A percentile compares a stretch with the other conserved stretches of the same genome.
Conservation (phyloP, 306 rosid genomes). For the Quercus engelmannii region DNA sequence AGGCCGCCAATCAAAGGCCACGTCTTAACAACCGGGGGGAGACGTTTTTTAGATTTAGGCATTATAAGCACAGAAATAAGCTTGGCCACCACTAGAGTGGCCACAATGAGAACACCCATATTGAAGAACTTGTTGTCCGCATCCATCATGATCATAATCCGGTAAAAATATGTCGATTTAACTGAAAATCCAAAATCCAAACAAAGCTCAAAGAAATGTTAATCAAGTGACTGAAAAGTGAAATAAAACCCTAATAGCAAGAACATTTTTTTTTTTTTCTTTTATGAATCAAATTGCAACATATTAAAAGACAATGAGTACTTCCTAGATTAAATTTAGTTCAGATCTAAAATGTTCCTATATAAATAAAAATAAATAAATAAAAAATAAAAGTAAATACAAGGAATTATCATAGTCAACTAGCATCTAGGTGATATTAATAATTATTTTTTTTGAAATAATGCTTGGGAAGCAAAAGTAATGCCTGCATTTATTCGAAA, state of each 20-base stretch:
- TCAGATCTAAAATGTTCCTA: not conserved
- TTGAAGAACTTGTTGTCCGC: conserved; percentile 40
- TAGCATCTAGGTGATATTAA: too few species aligned
- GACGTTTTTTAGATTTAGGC: conserved; percentile 55
- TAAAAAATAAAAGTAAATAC: too few species aligned
- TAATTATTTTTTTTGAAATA: too few species aligned
- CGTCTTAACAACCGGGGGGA: conserved; percentile 56
- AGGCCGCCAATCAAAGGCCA: conserved; percentile 73
- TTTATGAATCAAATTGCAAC: not conserved
- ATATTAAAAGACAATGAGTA: not conserved
- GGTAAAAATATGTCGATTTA: not conserved
- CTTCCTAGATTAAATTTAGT: not conserved
- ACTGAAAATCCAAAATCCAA: not conserved
- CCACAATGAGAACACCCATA: conserved; percentile 52
- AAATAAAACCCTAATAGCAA: not conserved
- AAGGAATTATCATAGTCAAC: not conserved
- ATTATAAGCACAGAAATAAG: conserved; percentile 47
- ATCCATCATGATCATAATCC: conserved; percentile 21
- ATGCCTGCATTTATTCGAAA: too few species aligned
- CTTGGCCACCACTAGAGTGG: conserved; percentile 59
- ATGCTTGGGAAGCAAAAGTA: too few species aligned
- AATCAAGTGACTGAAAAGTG: not conserved
- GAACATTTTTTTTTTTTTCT: not conserved
- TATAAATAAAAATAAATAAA: too few species aligned
- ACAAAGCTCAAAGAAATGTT: not conserved